Evolutionary conservation across 1,284 basidiomycete species (phyloP).

Genomic region (Pulchroboletus neoregius): DNA sequence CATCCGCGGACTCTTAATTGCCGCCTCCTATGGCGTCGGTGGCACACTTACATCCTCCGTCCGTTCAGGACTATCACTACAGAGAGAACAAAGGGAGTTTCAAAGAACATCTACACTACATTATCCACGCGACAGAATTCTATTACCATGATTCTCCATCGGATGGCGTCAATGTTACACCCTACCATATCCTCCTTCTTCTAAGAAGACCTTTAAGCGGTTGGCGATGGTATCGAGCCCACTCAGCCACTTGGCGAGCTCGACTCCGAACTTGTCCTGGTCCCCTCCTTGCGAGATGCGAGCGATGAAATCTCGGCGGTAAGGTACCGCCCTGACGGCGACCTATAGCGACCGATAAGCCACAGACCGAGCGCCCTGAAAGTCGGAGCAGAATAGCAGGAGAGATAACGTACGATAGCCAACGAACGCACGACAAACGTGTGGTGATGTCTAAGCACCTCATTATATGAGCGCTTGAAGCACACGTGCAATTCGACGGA

Average conservation of each 20-base stretch:
- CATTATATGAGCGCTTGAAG: conserved; percentile 87
- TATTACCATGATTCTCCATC: conserved; percentile 25
- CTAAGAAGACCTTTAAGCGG: conserved; percentile 66
- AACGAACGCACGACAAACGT: conserved; percentile 80
- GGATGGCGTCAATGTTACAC: conserved; percentile 33
- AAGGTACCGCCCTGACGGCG: conserved; percentile 91
- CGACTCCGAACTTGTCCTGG: conserved; percentile 66
- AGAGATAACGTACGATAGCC: conserved; percentile 65
- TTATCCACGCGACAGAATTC: conserved; percentile 17
- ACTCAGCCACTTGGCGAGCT: conserved; percentile 77
- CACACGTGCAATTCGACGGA: conserved; percentile 73
- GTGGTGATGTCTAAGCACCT: conserved; percentile 80
- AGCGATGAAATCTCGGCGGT: conserved; percentile 80
- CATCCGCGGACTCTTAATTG: conserved; percentile 26
- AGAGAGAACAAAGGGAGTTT: conserved; percentile 8
- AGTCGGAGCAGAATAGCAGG: conserved; percentile 1
- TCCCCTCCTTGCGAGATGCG: conserved; percentile 83
- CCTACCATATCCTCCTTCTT: conserved; percentile 61
- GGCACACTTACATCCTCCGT: not conserved
- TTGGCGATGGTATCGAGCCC: conserved; percentile 72
- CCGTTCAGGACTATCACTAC: not conserved
- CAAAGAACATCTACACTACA: conserved; percentile 2
- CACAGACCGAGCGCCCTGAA: not conserved
- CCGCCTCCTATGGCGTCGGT: conserved; percentile 11
- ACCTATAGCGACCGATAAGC: conserved; percentile 47